Percentiles rank a stretch among this genome's conserved stretches.
Evolutionary conservation across 129 eudicot species (phyloP).

Genomic region (Ambrosia trifida): DNA sequence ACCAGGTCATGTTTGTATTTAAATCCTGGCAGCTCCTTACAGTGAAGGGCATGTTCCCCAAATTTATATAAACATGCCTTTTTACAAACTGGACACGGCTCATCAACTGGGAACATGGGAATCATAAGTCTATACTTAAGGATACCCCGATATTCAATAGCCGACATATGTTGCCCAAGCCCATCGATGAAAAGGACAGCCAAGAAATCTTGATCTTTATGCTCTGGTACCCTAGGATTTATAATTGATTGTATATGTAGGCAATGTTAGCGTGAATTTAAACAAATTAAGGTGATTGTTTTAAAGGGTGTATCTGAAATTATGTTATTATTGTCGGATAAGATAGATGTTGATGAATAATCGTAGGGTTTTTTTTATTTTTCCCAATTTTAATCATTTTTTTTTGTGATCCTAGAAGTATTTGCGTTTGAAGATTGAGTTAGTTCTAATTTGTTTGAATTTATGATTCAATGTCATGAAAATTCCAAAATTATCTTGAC

Average conservation of each 20-base stretch:
- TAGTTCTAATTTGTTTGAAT: constrained; percentile 1
- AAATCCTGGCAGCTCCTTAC: too few relatives aligned
- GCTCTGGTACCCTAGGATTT: constrained; percentile 23
- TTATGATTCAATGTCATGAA: constrained; percentile 24
- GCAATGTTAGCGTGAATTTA: constrained; percentile 12
- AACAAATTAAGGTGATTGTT: background rate
- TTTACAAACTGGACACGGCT: too few relatives aligned
- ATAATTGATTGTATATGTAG: background rate
- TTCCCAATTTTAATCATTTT: background rate
- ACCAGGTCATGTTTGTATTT: too few relatives aligned
- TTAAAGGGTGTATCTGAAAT: background rate
- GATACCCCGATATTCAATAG: too few relatives aligned
- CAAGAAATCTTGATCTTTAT: constrained; percentile 15
- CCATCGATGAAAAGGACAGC: too few relatives aligned
- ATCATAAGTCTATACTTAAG: too few relatives aligned
- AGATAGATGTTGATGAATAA: background rate
- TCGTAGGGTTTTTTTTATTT: background rate
- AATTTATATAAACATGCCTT: too few relatives aligned
- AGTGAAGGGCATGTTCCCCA: too few relatives aligned
- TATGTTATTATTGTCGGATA: background rate
- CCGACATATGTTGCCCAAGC: too few relatives aligned
- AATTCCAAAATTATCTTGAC: constrained; percentile 21
- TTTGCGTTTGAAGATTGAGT: too few relatives aligned
- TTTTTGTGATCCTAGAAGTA: background rate
- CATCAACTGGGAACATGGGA: too few relatives aligned